These are phyloP conservation scores for Kingdonia uniflora DNA, from an alignment of 164 flowering plant genomes.

Conservation along the genomic window DNA sequence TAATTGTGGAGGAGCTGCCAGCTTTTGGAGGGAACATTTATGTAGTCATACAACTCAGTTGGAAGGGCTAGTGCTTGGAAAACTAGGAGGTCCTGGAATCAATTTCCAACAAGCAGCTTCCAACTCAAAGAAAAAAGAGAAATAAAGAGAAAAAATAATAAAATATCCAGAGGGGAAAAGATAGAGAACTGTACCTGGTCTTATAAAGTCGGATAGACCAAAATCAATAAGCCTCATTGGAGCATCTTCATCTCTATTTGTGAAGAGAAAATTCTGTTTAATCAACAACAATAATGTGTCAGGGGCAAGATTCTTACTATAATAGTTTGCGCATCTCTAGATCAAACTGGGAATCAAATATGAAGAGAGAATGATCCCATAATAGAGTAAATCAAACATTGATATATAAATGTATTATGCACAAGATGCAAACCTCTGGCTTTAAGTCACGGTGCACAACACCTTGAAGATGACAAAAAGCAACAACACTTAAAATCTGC, in stretches of 20 bases:
- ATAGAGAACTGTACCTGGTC: conserved; percentile 48
- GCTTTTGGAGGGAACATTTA: no score
- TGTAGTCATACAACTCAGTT: no score
- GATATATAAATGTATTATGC: background rate
- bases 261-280: conserved; percentile 90
- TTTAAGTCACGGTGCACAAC: conserved; percentile 90
- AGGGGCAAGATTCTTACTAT: no score
- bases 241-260: conserved; percentile 74
- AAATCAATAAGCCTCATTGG: conserved; percentile 95
- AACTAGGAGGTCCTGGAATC: no score
- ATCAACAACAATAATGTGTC: background rate
- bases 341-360: no score
- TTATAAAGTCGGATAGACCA: conserved; percentile 92
- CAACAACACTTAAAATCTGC: conserved; percentile 70
- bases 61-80: background rate
- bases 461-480: conserved; percentile 91
- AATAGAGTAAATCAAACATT: conserved; percentile 8
- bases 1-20: no score
- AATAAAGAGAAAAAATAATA: background rate
- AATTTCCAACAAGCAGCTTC: no score
- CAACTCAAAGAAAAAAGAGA: background rate
- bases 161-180: background rate
- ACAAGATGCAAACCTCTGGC: conserved; percentile 54
- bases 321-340: no score
- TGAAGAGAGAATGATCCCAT: background rate